Evolutionary conservation across 768 basidiomycete genomes (phyloP).

Genomic region (Dioszegia hungarica): DNA sequence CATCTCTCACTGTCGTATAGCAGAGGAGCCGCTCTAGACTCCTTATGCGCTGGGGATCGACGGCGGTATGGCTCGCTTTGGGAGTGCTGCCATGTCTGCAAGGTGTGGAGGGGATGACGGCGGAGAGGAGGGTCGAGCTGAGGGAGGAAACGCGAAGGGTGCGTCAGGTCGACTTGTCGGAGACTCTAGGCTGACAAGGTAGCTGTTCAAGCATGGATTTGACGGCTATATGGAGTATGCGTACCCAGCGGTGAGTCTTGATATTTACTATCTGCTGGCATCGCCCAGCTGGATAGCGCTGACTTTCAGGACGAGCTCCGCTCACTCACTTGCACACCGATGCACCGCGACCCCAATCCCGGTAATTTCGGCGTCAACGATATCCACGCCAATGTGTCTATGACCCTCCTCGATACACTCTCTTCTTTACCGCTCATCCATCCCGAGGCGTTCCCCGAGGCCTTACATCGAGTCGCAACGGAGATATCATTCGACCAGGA

Average conservation of each 20-base stretch:
- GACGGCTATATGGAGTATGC: constrained; percentile 77
- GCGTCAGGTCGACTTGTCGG: neutral
- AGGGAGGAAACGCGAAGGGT: constrained; percentile 10
- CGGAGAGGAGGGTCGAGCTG: constrained; percentile 1
- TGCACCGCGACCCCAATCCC: constrained; percentile 38
- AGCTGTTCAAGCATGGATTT: constrained; percentile 87
- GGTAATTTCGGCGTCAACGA: constrained; percentile 79
- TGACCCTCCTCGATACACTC: constrained; percentile 57
- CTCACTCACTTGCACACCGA: constrained; percentile 67
- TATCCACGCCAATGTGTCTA: constrained; percentile 87
- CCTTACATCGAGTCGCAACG: constrained; percentile 72
- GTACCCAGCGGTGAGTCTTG: constrained; percentile 33
- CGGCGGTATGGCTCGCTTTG: neutral
- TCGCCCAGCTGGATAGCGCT: neutral
- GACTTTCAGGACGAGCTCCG: constrained; percentile 60
- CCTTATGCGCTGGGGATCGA: neutral
- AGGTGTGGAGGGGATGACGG: neutral
- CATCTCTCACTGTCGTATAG: no score
- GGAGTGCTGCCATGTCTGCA: neutral
- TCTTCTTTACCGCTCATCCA: constrained; percentile 82
- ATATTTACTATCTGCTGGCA: neutral
- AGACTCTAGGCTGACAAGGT: neutral
- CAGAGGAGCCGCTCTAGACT: no score
- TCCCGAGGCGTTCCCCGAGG: constrained; percentile 70
- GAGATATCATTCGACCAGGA: constrained; percentile 88